Conservation (phyloP, 768 basidiomycete species). For the Cantharellus anzutake region DNA sequence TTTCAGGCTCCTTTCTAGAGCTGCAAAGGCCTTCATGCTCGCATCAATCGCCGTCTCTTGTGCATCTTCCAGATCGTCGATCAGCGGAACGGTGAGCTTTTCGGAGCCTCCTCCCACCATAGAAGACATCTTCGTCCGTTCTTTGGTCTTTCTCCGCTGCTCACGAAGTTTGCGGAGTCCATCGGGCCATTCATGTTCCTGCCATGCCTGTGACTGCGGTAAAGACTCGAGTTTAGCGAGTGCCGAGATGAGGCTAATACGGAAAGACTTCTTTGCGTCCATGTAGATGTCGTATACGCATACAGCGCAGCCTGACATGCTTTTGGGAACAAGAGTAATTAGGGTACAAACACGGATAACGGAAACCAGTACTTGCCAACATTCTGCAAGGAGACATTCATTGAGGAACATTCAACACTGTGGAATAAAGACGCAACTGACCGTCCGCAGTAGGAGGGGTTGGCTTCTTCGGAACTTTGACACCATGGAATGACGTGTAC, state of each 20-base stretch:
- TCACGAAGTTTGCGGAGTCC: neutral
- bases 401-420: neutral
- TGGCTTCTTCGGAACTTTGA: neutral
- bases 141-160: neutral
- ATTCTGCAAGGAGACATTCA: neutral
- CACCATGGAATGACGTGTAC: neutral
- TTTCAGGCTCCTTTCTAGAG: neutral
- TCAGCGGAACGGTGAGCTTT: neutral
- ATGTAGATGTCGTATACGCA: slow-evolving; percentile 1
- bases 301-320: slow-evolving; percentile 3
- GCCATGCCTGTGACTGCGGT: too few species aligned
- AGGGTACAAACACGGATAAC: neutral
- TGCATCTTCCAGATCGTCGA: neutral
- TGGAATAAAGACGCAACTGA: neutral
- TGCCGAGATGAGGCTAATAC: neutral
- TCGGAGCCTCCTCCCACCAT: neutral
- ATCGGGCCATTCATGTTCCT: neutral
- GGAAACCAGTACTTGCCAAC: neutral
- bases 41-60: neutral
- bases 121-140: too few species aligned
- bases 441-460: neutral
- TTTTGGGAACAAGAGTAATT: neutral
- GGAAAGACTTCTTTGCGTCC: neutral
- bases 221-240: neutral
- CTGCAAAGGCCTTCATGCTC: neutral